Evolutionary conservation across 140 eudicot species (phyloP).

Genomic region (Senecio squalidus): DNA sequence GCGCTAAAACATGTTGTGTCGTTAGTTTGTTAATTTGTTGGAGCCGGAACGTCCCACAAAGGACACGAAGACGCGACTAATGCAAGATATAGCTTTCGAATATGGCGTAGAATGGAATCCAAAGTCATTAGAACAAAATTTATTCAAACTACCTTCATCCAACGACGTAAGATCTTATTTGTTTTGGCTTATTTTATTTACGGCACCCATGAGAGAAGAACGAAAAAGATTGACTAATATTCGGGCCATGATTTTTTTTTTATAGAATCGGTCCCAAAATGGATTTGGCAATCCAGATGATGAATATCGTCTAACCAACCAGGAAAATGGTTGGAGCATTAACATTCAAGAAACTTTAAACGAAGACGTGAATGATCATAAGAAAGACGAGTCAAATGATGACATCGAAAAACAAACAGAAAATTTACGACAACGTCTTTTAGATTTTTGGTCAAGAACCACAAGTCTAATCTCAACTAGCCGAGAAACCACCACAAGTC

Average conservation of each 20-base stretch:
- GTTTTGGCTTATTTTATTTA: background rate
- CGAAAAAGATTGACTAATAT: background rate
- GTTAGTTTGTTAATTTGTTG: constrained; percentile 48
- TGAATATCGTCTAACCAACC: constrained; percentile 4
- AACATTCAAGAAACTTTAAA: constrained; percentile 16
- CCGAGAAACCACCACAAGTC: constrained; percentile 17
- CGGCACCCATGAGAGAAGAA: background rate
- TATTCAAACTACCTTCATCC: constrained; percentile 28
- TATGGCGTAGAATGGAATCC: constrained; percentile 60
- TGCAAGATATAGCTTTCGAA: constrained; percentile 70
- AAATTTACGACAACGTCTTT: constrained; percentile 17
- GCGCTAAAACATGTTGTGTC: background rate
- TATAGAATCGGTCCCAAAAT: constrained; percentile 29
- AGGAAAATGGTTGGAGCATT: constrained; percentile 13
- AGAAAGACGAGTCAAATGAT: background rate
- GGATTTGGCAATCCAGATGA: constrained; percentile 5
- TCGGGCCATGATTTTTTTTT: background rate
- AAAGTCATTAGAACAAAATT: constrained; percentile 39
- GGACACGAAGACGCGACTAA: constrained; percentile 62
- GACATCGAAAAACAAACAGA: constrained; percentile 17
- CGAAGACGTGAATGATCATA: background rate
- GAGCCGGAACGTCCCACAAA: constrained; percentile 36
- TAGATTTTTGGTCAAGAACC: constrained; percentile 20
- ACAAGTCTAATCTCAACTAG: constrained; percentile 16
- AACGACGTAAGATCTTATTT: constrained; percentile 30